Conservation (phyloP, 2,329 filamentous ascomycete genomes). For the Phialophora tarda region DNA sequence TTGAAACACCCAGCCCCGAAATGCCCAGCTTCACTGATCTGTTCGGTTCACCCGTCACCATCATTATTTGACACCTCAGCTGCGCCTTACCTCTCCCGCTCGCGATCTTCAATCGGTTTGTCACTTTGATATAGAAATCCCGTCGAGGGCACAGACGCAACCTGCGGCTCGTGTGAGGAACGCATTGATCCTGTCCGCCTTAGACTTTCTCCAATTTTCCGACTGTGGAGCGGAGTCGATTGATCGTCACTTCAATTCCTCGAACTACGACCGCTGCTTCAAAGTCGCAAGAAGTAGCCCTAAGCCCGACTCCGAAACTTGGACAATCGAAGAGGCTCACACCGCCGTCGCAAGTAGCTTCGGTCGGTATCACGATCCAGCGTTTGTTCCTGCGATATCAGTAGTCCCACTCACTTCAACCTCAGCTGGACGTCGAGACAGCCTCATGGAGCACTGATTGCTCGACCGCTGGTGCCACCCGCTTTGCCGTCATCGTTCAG, state of each 20-base stretch:
- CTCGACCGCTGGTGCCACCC: background rate
- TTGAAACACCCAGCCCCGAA: slow-evolving; percentile 35
- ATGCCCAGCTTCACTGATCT: slow-evolving; percentile 10
- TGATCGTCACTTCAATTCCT: slow-evolving; percentile 4
- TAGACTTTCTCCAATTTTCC: slow-evolving; percentile 13
- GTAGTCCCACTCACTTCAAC: background rate
- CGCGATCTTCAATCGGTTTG: background rate
- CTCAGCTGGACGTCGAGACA: slow-evolving; percentile 8
- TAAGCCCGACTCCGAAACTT: background rate
- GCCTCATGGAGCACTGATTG: slow-evolving; percentile 25
- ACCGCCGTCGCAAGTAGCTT: background rate
- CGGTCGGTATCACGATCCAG: background rate
- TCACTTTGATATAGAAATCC: background rate
- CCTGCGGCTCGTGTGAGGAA: background rate
- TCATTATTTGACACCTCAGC: background rate
- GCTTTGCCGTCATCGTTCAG: background rate
- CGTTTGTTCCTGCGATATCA: background rate
- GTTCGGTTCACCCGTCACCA: slow-evolving; percentile 9
- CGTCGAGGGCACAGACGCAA: background rate
- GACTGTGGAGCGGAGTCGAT: slow-evolving; percentile 12
- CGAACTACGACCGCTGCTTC: slow-evolving; percentile 6
- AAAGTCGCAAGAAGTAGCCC: slow-evolving; percentile 9
- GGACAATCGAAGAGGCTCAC: background rate
- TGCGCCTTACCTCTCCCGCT: slow-evolving; percentile 1
- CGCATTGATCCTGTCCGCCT: slow-evolving; percentile 7